These are phyloP conservation scores for Colletotrichum sp. DNA, from an alignment of 2,329 filamentous ascomycete genomes.

Conservation along the genomic window DNA sequence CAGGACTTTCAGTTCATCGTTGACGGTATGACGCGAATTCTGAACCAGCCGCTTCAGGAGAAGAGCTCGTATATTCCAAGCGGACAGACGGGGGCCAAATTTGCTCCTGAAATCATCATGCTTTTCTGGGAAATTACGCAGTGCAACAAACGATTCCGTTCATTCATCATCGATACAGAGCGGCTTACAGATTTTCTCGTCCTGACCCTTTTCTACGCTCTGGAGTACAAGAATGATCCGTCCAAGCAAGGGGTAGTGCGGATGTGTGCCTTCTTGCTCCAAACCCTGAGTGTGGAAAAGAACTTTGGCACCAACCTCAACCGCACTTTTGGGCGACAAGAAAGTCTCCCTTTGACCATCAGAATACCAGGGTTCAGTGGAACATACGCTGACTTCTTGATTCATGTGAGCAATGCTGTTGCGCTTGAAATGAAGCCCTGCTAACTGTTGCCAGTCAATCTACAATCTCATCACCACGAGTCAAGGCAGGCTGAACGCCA, in stretches of 20 bases:
- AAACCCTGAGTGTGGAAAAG: slow-evolving; percentile 91
- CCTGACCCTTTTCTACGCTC: slow-evolving; percentile 87
- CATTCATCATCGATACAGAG: slow-evolving; percentile 96
- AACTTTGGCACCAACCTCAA: slow-evolving; percentile 92
- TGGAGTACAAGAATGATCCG: slow-evolving; percentile 84
- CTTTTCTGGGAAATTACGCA: slow-evolving; percentile 97
- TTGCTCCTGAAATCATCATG: slow-evolving; percentile 95
- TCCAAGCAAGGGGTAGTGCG: slow-evolving; percentile 91
- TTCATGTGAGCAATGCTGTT: slow-evolving; percentile 69
- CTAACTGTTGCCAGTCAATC: slow-evolving; percentile 67
- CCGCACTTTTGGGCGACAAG: slow-evolving; percentile 85
- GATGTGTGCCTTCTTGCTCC: slow-evolving; percentile 97
- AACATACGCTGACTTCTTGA: slow-evolving; percentile 90
- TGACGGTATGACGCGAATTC: slow-evolving; percentile 88
- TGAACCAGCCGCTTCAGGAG: slow-evolving; percentile 91
- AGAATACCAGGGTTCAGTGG: slow-evolving; percentile 84
- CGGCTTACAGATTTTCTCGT: slow-evolving; percentile 92
- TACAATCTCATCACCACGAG: slow-evolving; percentile 90
- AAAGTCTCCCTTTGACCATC: slow-evolving; percentile 82
- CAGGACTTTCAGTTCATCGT: slow-evolving; percentile 98
- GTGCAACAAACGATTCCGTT: slow-evolving; percentile 96
- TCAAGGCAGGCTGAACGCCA: slow-evolving; percentile 86
- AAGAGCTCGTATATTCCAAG: slow-evolving; percentile 89
- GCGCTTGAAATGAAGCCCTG: neutral
- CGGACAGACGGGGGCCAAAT: slow-evolving; percentile 78